Percentiles rank a stretch among this genome's conserved stretches.
phyloP scores from a whole-genome alignment of 2,329 filamentous ascomycete genomes.

The Cytospora leucostoma region DNA sequence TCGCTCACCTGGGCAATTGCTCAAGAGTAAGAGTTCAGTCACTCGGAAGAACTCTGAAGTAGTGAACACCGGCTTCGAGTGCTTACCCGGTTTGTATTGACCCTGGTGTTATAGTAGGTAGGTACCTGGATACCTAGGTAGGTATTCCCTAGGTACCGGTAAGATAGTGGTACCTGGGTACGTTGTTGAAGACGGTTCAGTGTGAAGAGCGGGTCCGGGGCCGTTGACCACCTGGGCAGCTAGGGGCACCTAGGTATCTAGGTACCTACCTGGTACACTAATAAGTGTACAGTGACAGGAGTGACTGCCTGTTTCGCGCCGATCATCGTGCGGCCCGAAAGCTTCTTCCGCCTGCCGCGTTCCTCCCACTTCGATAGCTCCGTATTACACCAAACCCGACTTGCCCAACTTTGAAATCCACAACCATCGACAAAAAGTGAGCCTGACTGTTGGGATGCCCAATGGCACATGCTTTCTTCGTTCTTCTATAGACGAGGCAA shows the following conservation, averaged over 20 bases:
- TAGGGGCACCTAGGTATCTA: no score
- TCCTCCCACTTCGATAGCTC: neutral
- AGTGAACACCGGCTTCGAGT: no score
- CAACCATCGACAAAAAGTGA: neutral
- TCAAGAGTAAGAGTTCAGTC: no score
- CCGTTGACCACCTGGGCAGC: neutral
- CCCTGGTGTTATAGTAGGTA: no score
- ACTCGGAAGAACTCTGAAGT: no score
- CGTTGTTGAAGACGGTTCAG: neutral
- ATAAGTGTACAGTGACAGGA: neutral
- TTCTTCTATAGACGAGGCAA: slow-evolving; percentile 16
- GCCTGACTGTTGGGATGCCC: neutral
- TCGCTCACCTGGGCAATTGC: neutral
- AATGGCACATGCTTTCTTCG: slow-evolving; percentile 14
- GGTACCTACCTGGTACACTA: neutral
- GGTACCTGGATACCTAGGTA: no score
- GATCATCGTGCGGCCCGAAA: neutral
- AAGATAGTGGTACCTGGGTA: neutral
- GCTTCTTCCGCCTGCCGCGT: neutral
- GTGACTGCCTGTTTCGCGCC: neutral
- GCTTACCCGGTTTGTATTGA: no score
- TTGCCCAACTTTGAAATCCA: neutral
- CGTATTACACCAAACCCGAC: no score
- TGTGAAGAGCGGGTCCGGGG: neutral
- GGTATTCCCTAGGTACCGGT: no score